phyloP scores from a whole-genome alignment of 2,329 filamentous ascomycete species.

The Sordariomycetes sp. region DNA sequence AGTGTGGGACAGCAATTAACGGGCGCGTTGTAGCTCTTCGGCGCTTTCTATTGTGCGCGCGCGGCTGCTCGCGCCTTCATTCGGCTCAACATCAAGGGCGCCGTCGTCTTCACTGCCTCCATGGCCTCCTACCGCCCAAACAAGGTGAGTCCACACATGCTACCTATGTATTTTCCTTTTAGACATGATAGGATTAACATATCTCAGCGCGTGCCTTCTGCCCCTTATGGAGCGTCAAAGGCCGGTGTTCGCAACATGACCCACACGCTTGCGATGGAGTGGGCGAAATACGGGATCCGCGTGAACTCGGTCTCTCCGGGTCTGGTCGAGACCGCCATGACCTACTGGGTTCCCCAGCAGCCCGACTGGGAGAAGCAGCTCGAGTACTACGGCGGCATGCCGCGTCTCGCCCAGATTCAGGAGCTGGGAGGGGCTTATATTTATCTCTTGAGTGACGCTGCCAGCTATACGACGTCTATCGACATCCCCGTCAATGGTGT shows the following conservation, averaged over 20 bases:
- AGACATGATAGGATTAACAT: no score
- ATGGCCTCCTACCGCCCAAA: constrained; percentile 38
- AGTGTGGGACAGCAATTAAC: background rate
- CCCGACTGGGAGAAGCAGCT: constrained; percentile 46
- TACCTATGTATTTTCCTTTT: no score
- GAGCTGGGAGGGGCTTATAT: constrained; percentile 47
- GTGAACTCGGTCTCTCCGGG: constrained; percentile 35
- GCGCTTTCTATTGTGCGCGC: constrained; percentile 31
- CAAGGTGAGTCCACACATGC: constrained; percentile 19
- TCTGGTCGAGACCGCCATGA: constrained; percentile 31
- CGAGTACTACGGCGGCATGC: constrained; percentile 48
- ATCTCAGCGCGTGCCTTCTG: constrained; percentile 27
- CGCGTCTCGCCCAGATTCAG: constrained; percentile 37
- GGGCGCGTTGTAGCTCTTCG: constrained; percentile 19
- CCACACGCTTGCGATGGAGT: constrained; percentile 33
- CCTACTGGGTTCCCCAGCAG: constrained; percentile 37
- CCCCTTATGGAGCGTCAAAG: constrained; percentile 34
- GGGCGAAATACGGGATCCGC: constrained; percentile 32
- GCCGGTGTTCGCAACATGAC: constrained; percentile 28
- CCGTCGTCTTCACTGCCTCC: constrained; percentile 32
- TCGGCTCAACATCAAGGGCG: constrained; percentile 20
- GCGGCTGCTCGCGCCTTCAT: constrained; percentile 31
- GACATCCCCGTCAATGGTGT: constrained; percentile 32
- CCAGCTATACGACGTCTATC: constrained; percentile 37
- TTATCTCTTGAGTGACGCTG: constrained; percentile 41